These are phyloP conservation scores for Irpex sp. DNA, from an alignment of 1,284 basidiomycete genomes.

Conservation along the genomic window DNA sequence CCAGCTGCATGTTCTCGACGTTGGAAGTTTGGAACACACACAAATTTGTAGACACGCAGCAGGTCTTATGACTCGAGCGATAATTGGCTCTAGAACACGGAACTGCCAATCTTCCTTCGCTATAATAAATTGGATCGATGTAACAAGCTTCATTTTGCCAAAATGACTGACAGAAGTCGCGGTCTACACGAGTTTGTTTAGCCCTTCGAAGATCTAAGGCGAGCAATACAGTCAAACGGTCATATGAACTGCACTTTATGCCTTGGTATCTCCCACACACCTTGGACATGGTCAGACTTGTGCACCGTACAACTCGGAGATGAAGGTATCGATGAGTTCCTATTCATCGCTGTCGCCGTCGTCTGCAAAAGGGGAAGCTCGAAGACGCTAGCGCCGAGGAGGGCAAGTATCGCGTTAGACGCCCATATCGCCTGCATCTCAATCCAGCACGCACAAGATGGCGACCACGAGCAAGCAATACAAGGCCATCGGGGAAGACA, in stretches of 20 bases:
- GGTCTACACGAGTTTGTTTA: background rate
- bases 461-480: slow-evolving; percentile 76
- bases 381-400: background rate
- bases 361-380: background rate
- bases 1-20: background rate
- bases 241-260: background rate
- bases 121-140: background rate
- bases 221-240: background rate
- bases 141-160: background rate
- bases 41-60: background rate
- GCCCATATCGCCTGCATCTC: background rate
- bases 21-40: background rate
- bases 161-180: background rate
- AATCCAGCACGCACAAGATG: slow-evolving; percentile 31
- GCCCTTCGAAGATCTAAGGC: background rate
- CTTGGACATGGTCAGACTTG: background rate
- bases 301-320: background rate
- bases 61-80: background rate
- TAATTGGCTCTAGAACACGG: background rate
- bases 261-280: background rate
- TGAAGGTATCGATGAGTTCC: background rate
- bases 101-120: background rate
- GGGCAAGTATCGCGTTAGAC: background rate
- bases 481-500: slow-evolving; percentile 83
- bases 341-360: background rate